Base-by-base conservation (phyloP, 2,329 filamentous ascomycete species). In the Penicillium sp. region DNA sequence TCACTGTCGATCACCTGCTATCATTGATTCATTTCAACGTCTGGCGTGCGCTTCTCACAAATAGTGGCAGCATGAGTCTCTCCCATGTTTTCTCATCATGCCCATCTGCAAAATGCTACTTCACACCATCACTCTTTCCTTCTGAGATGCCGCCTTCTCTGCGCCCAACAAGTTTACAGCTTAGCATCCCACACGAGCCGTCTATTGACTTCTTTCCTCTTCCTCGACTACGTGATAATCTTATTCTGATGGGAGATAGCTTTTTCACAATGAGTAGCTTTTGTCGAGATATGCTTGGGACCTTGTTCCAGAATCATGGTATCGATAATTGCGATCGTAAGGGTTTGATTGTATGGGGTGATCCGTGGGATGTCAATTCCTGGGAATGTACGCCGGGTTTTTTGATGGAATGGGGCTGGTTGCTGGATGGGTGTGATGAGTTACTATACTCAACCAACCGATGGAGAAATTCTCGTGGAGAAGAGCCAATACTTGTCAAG, bases 391-490 rank as follows among this genome's bases (percentile, higher is more conserved):
- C 46, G 11, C 27, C 21, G 10, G 46, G 46, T 2, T 48, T 48
- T n/a, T 31, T 48, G 21, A 21, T 6, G 8, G 31, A 48, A 48
- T 48, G 46, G 46, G 46, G 46, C 27, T 48, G 46, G 46, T 33
- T 48, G 10, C 14, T 48, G 27, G 19, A 48, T 35, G 46, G 46
- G 19, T 48, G 46, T 48, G 46, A 48, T 14, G 46, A 48, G 21
- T 33, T 35, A 10, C 6, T 48, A 19, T 22, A 22, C 21, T 51
- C 48, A 8, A 52, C 48, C 31, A 19, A 51, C 46, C 4, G 48
- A 58, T 45, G 56, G 56, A 26, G 53, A 35, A 19, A 48, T 22
- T 27, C 14, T 44, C 37, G 50, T 31, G 7, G 48, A 39, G 22
- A 55, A 39, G 35, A 39, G 35, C 35, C 35, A 5, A 39, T 39